Evolutionary conservation across 352 stramenopile genomes (phyloP).

Genomic region (Globisporangium okanoganense): DNA sequence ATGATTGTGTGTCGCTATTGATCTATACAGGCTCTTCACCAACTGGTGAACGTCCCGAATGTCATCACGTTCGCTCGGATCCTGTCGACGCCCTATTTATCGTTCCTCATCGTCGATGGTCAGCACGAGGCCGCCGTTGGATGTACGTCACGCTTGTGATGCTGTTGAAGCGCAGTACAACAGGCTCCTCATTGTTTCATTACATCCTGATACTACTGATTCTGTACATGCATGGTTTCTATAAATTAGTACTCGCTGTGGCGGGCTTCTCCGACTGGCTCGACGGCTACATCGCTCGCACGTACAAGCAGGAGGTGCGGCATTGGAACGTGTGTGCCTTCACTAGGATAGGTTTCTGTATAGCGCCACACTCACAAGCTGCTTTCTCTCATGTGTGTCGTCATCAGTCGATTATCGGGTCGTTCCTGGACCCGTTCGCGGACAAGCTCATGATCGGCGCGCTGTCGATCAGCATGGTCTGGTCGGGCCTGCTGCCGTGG

Average conservation of each 20-base stretch:
- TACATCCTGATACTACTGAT: not conserved
- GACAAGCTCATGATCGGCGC: slow-evolving; percentile 80
- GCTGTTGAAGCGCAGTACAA: not conserved
- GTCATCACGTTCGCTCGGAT: slow-evolving; percentile 78
- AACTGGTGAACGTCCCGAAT: slow-evolving; percentile 78
- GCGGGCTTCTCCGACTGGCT: slow-evolving; percentile 77
- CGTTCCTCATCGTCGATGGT: slow-evolving; percentile 66
- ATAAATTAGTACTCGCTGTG: slow-evolving; percentile 69
- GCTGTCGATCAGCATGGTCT: slow-evolving; percentile 73
- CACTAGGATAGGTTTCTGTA: not conserved
- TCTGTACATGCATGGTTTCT: too few species aligned
- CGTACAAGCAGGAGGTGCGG: slow-evolving; percentile 61
- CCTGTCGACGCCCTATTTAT: slow-evolving; percentile 70
- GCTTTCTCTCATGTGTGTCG: not conserved
- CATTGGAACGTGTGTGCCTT: not conserved
- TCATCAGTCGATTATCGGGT: slow-evolving; percentile 64
- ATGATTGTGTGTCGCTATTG: not conserved
- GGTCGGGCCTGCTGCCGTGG: slow-evolving; percentile 56
- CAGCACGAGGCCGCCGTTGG: slow-evolving; percentile 63
- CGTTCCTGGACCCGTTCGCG: slow-evolving; percentile 78
- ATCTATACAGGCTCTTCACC: slow-evolving; percentile 40
- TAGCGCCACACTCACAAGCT: not conserved
- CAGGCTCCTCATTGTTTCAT: not conserved
- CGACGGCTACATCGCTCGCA: slow-evolving; percentile 76
- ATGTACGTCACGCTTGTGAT: slow-evolving; percentile 25